Evolutionary conservation across 306 rosid species (phyloP).

Genomic region (Quercus wislizeni): DNA sequence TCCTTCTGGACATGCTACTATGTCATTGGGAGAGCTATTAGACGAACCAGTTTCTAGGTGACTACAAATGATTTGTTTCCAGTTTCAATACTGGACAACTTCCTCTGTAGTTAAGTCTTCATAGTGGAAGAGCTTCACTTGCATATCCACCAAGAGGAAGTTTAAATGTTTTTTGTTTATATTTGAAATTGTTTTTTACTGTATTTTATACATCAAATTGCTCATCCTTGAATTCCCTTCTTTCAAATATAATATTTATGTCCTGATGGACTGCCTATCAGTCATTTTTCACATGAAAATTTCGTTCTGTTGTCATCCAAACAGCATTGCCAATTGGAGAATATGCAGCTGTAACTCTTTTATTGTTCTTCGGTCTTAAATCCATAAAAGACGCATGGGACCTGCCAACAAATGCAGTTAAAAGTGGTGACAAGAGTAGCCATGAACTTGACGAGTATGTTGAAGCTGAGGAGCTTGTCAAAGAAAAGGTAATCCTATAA

Average conservation of each 20-base stretch:
- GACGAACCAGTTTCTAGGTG: not conserved
- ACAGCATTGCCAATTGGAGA: conserved; percentile 98
- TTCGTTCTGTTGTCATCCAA: conserved; percentile 26
- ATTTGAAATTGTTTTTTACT: not conserved
- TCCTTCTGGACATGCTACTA: not conserved
- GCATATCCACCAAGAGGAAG: not conserved
- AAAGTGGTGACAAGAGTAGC: conserved; percentile 49
- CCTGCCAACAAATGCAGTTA: conserved; percentile 60
- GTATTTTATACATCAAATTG: not conserved
- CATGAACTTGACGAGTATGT: conserved; percentile 80
- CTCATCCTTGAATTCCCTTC: not conserved
- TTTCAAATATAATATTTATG: not conserved
- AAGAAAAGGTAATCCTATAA: conserved; percentile 62
- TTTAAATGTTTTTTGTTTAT: not conserved
- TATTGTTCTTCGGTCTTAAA: conserved; percentile 86
- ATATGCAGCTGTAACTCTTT: conserved; percentile 93
- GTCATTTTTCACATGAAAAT: conserved; percentile 9
- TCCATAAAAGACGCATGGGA: conserved; percentile 96
- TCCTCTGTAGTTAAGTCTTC: not conserved
- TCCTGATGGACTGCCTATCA: not conserved
- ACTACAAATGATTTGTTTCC: conserved; percentile 1
- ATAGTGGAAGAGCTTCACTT: conserved; percentile 5
- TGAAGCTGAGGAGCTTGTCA: conserved; percentile 95
- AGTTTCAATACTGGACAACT: not conserved
- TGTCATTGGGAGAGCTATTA: not conserved